Evolutionary conservation across 2,329 filamentous ascomycete species (phyloP), one percentile per base, ranked within the genome.

Genomic region (Epichloe glyceriae): DNA sequence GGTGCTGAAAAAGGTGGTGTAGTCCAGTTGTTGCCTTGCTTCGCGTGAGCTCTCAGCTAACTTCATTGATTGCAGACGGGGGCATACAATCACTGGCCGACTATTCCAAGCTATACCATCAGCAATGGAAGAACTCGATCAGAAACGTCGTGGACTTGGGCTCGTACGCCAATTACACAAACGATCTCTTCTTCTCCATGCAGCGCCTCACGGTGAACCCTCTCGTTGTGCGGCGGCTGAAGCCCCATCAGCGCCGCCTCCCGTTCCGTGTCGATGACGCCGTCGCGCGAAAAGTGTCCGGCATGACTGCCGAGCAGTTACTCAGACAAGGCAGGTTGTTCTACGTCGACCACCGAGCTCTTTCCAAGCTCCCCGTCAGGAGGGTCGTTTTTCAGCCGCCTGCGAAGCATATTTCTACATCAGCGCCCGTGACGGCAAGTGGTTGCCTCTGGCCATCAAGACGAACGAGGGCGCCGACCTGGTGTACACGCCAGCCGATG

Each of bases 331-430:
- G 69, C 2, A 63, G 68, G 6, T 64, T 76, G 5, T 74, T 74
- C 57, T 61, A 69, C 46, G 67, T 64, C 3, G 70, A 74, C 50
- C 64, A 73, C 52, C 61, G 62, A 2, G 62, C 65, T 42, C 70
- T 73, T 56, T 48, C 52, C 1, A 51, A 54, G 2, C 60, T 55
- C 17, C 39, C 14, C 57, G 57, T 5, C 56, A 52, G 3, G 54
- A 61, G 14, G 52, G 45, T 15, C 63, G 65, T 37, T 74, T 64
- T 50, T 61, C 63, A 2, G 70, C 68, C 2, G 67, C 69, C 10
- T 73, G 68, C 53, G 66, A 70, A 43, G 73, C 69, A 0, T 71
- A 71, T 53, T 76, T 76, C 58, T 75, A 67, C 58, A 69, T 75
- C 41, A 58, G 68, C 48, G 55, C 63, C 1, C 51, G 53, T n/a